Conservation (phyloP, 2,329 filamentous ascomycete species). For the Fonsecaea multimorphosa region DNA sequence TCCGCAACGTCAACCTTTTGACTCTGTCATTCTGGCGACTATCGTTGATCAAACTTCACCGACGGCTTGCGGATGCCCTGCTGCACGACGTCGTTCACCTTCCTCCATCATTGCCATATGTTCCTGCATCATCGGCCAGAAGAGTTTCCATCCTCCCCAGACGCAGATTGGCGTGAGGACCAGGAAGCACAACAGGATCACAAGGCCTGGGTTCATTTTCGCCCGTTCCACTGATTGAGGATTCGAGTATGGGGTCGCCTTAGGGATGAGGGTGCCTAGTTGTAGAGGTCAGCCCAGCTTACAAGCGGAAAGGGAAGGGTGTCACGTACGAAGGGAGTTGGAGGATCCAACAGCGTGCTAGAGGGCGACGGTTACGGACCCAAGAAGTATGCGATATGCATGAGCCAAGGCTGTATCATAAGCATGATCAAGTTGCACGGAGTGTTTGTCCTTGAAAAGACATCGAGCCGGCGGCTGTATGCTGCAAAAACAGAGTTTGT, state of each 20-base stretch:
- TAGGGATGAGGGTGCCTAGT: background rate
- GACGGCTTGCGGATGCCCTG: slow-evolving; percentile 13
- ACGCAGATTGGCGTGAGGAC: slow-evolving; percentile 37
- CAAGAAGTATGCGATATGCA: background rate
- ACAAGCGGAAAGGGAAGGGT: background rate
- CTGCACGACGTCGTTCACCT: slow-evolving; percentile 33
- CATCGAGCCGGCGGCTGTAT: background rate
- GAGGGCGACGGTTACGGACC: background rate
- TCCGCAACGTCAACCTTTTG: background rate
- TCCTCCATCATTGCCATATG: slow-evolving; percentile 36
- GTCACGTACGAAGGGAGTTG: background rate
- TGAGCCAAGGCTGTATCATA: background rate
- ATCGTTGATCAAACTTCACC: slow-evolving; percentile 1
- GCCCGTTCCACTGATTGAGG: background rate
- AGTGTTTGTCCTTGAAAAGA: background rate
- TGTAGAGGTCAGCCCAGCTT: background rate
- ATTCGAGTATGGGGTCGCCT: background rate
- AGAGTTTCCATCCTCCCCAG: slow-evolving; percentile 38
- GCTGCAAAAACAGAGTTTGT: slow-evolving; percentile 4
- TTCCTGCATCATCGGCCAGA: slow-evolving; percentile 35
- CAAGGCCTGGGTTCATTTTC: slow-evolving; percentile 38
- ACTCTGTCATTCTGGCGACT: background rate
- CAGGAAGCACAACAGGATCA: slow-evolving; percentile 40
- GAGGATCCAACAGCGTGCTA: background rate
- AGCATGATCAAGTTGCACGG: background rate